Percentiles rank a stretch among this genome's conserved stretches.
These are phyloP conservation scores for Triticum aestivum DNA, from an alignment of 176 grass and related monocot species.

Conservation along the genomic window IWGSC_CS_RefSeq_v2.1 NC_057799.1:384454816-384455315, in stretches of 20 bases:
- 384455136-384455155: not conserved
- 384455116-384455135: not conserved
- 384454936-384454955: not conserved
- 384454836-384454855: not conserved
- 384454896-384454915: not conserved
- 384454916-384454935: not conserved
- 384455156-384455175: not conserved
- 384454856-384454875: not conserved
- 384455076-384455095: not conserved
- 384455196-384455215: not conserved
- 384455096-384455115: not conserved
- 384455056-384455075: not conserved
- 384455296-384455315: not conserved
- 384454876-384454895: not conserved
- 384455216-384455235: not conserved
- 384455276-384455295: not conserved
- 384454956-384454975: not conserved
- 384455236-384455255: not conserved
- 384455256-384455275: not conserved
- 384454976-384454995: not conserved
- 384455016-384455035: not conserved
- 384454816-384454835: not conserved
- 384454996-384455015: not conserved
- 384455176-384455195: not conserved
- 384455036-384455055: slow-evolving; percentile 12